phyloP scores from a whole-genome alignment of 805 yeast species.

The Saccharomycopsis guyanensis region DNA sequence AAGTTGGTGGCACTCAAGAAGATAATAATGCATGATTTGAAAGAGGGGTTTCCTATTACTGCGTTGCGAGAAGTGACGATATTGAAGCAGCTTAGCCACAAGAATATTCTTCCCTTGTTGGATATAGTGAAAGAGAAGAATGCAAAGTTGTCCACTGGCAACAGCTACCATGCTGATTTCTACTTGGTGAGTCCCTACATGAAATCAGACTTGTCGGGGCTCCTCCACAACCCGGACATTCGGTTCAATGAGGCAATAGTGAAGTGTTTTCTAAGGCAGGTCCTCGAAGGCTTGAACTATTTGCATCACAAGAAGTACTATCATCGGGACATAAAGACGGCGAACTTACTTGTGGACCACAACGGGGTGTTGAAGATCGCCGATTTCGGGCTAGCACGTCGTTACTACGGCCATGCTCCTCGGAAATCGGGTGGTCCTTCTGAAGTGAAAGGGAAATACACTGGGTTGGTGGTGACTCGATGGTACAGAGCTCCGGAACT shows the following conservation, averaged over 20 bases:
- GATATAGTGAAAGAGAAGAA: constrained; percentile 52
- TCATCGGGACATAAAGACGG: constrained; percentile 94
- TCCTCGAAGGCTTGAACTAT: constrained; percentile 73
- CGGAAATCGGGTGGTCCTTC: constrained; percentile 24
- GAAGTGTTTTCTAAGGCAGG: constrained; percentile 75
- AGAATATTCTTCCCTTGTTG: constrained; percentile 65
- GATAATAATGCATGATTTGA: constrained; percentile 45
- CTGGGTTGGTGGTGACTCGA: constrained; percentile 79
- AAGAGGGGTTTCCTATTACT: constrained; percentile 79
- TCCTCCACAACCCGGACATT: constrained; percentile 73
- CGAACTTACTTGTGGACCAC: constrained; percentile 76
- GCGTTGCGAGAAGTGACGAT: constrained; percentile 90
- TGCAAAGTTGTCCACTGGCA: neutral
- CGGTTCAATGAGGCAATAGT: constrained; percentile 55
- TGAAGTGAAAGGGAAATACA: constrained; percentile 32
- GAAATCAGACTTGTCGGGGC: constrained; percentile 89
- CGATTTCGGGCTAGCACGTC: constrained; percentile 90
- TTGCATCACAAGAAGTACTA: constrained; percentile 51
- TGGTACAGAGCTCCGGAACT: constrained; percentile 98
- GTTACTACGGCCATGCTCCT: constrained; percentile 60
- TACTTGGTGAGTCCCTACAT: constrained; percentile 91
- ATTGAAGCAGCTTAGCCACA: constrained; percentile 60
- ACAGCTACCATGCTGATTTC: constrained; percentile 31
- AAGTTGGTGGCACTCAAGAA: constrained; percentile 80
- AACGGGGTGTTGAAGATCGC: constrained; percentile 81